Base-by-base conservation (phyloP, 306 rosid species). In the Cicer arietinum region DNA sequence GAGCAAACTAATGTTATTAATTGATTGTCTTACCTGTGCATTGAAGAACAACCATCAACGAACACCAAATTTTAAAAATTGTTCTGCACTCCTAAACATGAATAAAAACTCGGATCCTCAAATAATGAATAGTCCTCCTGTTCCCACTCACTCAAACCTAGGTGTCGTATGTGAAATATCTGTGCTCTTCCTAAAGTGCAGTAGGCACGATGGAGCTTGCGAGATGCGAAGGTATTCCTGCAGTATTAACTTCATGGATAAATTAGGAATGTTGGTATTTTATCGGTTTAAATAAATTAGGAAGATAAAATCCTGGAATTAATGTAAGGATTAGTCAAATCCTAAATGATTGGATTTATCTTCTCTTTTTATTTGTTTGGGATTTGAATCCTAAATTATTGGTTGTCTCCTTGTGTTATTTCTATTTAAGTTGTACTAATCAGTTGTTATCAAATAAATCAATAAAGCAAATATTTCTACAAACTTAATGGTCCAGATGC, bases 401-500 rank as follows among this genome's bases (percentile, higher is more conserved):
- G 20, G 20, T 18, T 59, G 65, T 59, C 43, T 59, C 65, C 43
- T 17, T 59, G 17, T 30, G 65, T 30, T 30, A 25, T 17, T 59
- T 59, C 65, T 59, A 59, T 10, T 25, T 59, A 37, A 12, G 43
- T 0, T 59, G 65, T 59, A 30, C 65, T 59, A 25, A 9, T 56
- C 41, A 25, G 43, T 6, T 59, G 66, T 12, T 30, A 30, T 35
- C 9, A 13, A 35, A 30, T 7, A 6, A 11, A 54, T 20, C 61
- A 18, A 54, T 18, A 20, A 56, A 59, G 2, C 20, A 35, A 60
- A 60, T 37, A 60, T 60, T 35, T 35, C 44, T 39, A 60, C 44
- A 60, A 60, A 30, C 17, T 35, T 30, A 64, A 58, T 35, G 47
- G 66, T 53, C 68, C 68, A 75, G 39, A 63, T 54, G 54, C 62